These are phyloP conservation scores for Yamadazyma blattariae DNA, from an alignment of 1,139 yeast species.

Conservation along the genomic window DNA sequence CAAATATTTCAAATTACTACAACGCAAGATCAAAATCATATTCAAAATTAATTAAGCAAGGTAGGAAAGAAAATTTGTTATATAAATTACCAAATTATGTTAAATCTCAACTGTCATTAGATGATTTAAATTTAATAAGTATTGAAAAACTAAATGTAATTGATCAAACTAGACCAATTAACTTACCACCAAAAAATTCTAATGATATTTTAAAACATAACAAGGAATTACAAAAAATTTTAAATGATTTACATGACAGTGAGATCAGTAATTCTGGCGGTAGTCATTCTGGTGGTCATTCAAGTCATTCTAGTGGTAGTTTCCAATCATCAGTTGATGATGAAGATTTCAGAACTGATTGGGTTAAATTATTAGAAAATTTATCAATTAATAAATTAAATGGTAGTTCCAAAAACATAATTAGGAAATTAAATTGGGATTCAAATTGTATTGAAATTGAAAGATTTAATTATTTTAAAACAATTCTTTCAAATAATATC, in stretches of 20 bases:
- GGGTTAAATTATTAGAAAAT: constrained; percentile 16
- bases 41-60: constrained; percentile 28
- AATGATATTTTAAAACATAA: constrained; percentile 38
- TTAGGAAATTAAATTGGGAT: constrained; percentile 41
- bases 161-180: constrained; percentile 46
- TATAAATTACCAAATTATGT: constrained; percentile 40
- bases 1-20: constrained; percentile 38
- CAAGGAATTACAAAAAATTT: constrained; percentile 34
- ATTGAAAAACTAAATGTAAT: constrained; percentile 37
- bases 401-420: constrained; percentile 24
- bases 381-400: constrained; percentile 16
- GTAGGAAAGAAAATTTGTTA: constrained; percentile 34
- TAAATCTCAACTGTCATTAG: constrained; percentile 41
- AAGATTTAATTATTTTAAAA: constrained; percentile 28
- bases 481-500: constrained; percentile 17
- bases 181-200: constrained; percentile 41
- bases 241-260: constrained; percentile 29
- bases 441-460: constrained; percentile 29
- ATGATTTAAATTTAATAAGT: constrained; percentile 40
- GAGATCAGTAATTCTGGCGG: constrained; percentile 21
- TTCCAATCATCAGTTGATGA: constrained; percentile 21
- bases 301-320: too few species aligned
- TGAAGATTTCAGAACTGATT: constrained; percentile 23
- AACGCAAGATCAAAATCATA: constrained; percentile 35
- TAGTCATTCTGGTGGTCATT: too few species aligned